Conservation (phyloP, 805 yeast species). For the Saccharomycopsis synnaedendra region DNA sequence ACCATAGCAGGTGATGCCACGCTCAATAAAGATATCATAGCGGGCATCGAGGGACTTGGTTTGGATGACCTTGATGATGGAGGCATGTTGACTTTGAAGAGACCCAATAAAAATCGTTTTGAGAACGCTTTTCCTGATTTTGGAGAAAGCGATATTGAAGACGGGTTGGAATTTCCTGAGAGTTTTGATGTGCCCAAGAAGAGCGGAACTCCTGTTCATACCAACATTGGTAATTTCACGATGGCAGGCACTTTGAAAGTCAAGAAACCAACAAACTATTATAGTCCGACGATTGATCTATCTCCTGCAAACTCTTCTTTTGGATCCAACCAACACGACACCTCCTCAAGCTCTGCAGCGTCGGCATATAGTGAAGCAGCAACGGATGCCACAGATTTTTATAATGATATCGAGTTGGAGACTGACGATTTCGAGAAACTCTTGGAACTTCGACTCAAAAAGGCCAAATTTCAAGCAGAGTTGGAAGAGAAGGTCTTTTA, state of each 20-base stretch:
- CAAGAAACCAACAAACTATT: background rate
- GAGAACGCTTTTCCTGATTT: background rate
- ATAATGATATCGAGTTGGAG: conserved; percentile 13
- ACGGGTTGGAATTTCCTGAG: conserved; percentile 16
- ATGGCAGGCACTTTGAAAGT: background rate
- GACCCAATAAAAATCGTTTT: background rate
- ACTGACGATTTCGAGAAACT: conserved; percentile 14
- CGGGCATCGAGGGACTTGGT: background rate
- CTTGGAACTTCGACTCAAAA: conserved; percentile 9
- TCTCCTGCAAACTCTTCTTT: conserved; percentile 6
- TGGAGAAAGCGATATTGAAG: conserved; percentile 13
- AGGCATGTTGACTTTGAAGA: background rate
- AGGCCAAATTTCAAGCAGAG: conserved; percentile 13
- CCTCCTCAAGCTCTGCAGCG: conserved; percentile 4
- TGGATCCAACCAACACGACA: conserved; percentile 1
- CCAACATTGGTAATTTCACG: background rate
- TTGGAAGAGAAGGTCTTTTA: conserved; percentile 14
- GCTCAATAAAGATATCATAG: background rate
- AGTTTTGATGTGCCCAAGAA: conserved; percentile 3
- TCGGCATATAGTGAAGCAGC: conserved; percentile 16
- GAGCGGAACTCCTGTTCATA: background rate
- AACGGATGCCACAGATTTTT: conserved; percentile 12
- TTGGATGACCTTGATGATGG: background rate
- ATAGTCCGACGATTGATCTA: conserved; percentile 7
- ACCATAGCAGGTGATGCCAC: background rate